Percentiles rank a stretch among this genome's conserved stretches.
Conservation (phyloP, 768 basidiomycete species). For the Suillus subalutaceus region DNA sequence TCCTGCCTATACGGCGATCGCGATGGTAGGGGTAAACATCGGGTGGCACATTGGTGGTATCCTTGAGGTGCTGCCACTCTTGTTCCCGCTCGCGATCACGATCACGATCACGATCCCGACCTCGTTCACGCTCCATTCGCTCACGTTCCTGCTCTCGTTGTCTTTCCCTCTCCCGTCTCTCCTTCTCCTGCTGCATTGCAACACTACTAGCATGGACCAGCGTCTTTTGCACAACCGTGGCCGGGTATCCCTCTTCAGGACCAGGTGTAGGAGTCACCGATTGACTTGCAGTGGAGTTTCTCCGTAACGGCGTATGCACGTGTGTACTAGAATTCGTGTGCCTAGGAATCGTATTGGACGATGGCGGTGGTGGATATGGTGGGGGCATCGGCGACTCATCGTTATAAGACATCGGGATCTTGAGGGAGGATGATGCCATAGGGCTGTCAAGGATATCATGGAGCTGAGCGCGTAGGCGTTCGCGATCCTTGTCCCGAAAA, state of each 20-base stretch:
- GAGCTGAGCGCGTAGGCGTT: conserved; percentile 37
- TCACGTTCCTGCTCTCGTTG: conserved; percentile 33
- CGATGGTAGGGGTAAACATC: conserved; percentile 24
- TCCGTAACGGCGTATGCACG: conserved; percentile 9
- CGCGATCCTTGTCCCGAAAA: conserved; percentile 31
- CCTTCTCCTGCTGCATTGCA: conserved; percentile 55
- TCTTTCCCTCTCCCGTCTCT: conserved; percentile 37
- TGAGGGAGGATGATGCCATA: conserved; percentile 46
- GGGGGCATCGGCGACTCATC: conserved; percentile 29
- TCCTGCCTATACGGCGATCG: conserved; percentile 22
- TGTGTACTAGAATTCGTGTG: conserved; percentile 22
- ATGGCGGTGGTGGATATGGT: conserved; percentile 22
- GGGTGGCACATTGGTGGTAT: conserved; percentile 28
- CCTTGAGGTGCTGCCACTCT: conserved; percentile 23
- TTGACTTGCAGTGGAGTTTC: not conserved
- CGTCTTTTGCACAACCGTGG: conserved; percentile 20
- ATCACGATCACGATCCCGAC: conserved; percentile 11
- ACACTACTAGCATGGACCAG: conserved; percentile 55
- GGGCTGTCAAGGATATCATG: conserved; percentile 51
- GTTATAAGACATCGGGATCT: conserved; percentile 39
- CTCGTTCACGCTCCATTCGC: conserved; percentile 24
- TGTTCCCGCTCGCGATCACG: conserved; percentile 26
- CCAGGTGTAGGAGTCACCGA: not conserved
- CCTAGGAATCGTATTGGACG: conserved; percentile 22
- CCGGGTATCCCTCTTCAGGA: conserved; percentile 1